Evolutionary conservation across 257 asterid genomes (phyloP).

Genomic region (Knoxia roxburghii): DNA sequence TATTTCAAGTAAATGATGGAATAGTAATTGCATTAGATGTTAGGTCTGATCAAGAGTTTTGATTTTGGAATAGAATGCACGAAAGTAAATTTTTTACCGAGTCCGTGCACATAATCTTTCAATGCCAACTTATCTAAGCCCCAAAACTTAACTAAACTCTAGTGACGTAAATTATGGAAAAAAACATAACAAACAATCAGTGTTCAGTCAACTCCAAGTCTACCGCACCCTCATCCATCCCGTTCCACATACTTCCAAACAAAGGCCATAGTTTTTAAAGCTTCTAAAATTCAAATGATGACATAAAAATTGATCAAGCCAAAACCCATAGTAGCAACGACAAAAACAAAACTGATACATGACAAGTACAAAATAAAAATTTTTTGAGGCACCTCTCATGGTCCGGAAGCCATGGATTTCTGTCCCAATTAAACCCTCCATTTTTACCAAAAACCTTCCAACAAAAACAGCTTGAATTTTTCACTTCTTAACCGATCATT

Average conservation of each 20-base stretch:
- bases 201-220: conserved; percentile 5
- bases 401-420: conserved; percentile 91
- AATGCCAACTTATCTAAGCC: not conserved
- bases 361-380: not conserved
- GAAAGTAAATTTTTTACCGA: too few relatives aligned
- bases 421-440: conserved; percentile 55
- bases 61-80: too few relatives aligned
- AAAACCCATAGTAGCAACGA: not conserved
- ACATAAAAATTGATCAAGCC: not conserved
- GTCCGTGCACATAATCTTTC: too few relatives aligned
- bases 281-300: not conserved
- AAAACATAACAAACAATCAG: conserved; percentile 1
- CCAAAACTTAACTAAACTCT: not conserved
- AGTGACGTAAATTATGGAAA: too few relatives aligned
- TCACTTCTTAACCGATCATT: not conserved
- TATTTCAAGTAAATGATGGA: too few relatives aligned
- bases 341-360: too few relatives aligned
- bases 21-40: too few relatives aligned
- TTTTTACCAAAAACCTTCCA: conserved; percentile 11
- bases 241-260: not conserved
- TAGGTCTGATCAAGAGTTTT: too few relatives aligned
- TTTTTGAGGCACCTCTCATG: conserved; percentile 49
- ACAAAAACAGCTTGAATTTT: not conserved
- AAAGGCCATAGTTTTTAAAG: not conserved
- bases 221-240: not conserved